phyloP scores from a whole-genome alignment of 176 grass and related monocot genomes.

The Areca catechu region DNA sequence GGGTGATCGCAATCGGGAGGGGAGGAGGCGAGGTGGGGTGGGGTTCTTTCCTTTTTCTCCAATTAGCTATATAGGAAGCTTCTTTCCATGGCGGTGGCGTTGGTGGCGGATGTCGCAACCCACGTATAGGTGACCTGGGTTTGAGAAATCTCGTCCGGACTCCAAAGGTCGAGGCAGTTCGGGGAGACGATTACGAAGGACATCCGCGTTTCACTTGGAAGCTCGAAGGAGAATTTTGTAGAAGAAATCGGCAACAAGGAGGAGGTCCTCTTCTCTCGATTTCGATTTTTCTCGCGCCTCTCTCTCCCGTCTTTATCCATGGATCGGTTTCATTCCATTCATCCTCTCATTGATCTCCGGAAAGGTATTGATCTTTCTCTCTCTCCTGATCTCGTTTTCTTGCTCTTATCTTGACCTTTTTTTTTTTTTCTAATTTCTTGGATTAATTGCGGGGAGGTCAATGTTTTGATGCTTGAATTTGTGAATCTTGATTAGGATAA shows the following conservation, averaged over 20 bases:
- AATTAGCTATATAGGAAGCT: not conserved
- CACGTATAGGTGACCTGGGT: not conserved
- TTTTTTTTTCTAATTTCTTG: not conserved
- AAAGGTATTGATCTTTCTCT: constrained; percentile 10
- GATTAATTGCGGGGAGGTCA: not conserved
- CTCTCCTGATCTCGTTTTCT: not conserved
- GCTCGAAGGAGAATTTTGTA: too few relatives aligned
- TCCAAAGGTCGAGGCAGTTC: too few relatives aligned
- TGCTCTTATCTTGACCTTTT: not conserved
- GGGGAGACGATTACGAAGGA: too few relatives aligned
- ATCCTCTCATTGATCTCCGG: constrained; percentile 25
- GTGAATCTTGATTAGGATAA: not conserved
- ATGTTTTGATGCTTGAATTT: not conserved
- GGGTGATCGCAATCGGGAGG: constrained; percentile 30
- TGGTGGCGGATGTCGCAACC: too few relatives aligned
- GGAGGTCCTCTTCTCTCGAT: not conserved
- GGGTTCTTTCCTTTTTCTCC: not conserved
- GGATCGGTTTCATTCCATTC: constrained; percentile 17
- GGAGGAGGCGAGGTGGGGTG: constrained; percentile 1
- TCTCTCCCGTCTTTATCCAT: not conserved
- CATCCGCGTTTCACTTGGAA: too few relatives aligned
- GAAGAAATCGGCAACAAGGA: not conserved
- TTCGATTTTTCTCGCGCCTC: not conserved
- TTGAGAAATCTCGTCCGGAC: not conserved
- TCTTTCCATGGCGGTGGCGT: not conserved